Conservation (phyloP, 2,329 filamentous ascomycete species). For the Lecanicillium sp. region DNA sequence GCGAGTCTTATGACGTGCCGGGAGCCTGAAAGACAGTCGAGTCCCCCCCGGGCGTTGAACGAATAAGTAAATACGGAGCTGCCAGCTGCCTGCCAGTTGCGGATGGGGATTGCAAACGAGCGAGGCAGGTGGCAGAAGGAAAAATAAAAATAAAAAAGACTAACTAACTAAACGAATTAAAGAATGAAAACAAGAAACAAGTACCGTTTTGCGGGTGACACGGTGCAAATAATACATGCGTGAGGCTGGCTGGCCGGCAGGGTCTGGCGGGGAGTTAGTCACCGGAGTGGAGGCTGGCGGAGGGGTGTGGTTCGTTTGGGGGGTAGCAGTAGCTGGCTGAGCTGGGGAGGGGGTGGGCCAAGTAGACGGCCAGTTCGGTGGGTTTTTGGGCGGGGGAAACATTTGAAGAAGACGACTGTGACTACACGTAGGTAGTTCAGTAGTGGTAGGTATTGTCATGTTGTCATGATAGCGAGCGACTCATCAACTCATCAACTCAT, state of each 20-base stretch:
- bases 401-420: too few species aligned
- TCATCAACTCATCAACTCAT: too few species aligned
- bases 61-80: background rate
- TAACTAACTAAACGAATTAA: background rate
- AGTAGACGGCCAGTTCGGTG: too few species aligned
- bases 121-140: background rate
- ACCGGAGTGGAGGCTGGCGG: slow-evolving; percentile 4
- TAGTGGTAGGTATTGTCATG: too few species aligned
- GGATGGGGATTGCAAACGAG: slow-evolving; percentile 1
- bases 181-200: background rate
- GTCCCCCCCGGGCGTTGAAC: background rate
- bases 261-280: slow-evolving; percentile 9
- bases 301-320: background rate
- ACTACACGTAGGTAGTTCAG: too few species aligned
- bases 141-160: background rate
- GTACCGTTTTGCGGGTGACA: slow-evolving; percentile 1
- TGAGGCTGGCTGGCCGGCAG: slow-evolving; percentile 12
- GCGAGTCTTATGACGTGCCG: slow-evolving; percentile 12
- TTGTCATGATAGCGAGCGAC: too few species aligned
- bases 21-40: slow-evolving; percentile 6
- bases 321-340: too few species aligned
- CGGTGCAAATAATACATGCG: slow-evolving; percentile 8
- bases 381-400: too few species aligned
- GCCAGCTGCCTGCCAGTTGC: background rate
- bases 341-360: too few species aligned